These are phyloP conservation scores for Penicillium sp. DNA, from an alignment of 2,329 filamentous ascomycete species.

Conservation along the genomic window DNA sequence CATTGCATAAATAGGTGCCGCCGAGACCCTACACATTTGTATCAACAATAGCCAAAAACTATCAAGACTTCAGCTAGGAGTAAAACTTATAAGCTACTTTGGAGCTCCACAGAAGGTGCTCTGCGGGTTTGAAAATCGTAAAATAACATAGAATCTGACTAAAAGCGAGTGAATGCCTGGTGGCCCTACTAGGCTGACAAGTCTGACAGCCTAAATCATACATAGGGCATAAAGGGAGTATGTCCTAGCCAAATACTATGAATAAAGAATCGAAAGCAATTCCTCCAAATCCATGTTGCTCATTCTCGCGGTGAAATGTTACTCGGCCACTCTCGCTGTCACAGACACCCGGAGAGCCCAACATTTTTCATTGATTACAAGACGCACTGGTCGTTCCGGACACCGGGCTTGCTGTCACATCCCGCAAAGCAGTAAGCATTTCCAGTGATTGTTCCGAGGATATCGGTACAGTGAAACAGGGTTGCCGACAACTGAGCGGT, in stretches of 20 bases:
- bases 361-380: conserved; percentile 4
- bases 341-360: neutral
- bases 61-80: no score
- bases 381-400: conserved; percentile 19
- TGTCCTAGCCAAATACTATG: neutral
- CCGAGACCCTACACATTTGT: no score
- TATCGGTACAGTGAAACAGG: conserved; percentile 20
- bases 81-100: no score
- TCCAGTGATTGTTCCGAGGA: conserved; percentile 17
- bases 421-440: conserved; percentile 21
- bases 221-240: conserved; percentile 6
- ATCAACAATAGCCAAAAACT: no score
- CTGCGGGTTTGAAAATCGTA: neutral
- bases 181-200: neutral
- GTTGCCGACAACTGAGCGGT: conserved; percentile 12
- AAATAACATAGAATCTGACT: neutral
- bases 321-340: neutral
- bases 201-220: neutral
- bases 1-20: no score
- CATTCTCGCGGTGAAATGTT: neutral
- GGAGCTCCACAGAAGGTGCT: neutral
- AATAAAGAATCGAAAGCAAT: neutral
- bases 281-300: neutral
- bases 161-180: conserved; percentile 11
- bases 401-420: conserved; percentile 15